Evolutionary conservation across 495 filamentous ascomycete genomes (phyloP), one percentile per base, ranked within the genome.

Genomic region (Podospora fimiseda): DNA sequence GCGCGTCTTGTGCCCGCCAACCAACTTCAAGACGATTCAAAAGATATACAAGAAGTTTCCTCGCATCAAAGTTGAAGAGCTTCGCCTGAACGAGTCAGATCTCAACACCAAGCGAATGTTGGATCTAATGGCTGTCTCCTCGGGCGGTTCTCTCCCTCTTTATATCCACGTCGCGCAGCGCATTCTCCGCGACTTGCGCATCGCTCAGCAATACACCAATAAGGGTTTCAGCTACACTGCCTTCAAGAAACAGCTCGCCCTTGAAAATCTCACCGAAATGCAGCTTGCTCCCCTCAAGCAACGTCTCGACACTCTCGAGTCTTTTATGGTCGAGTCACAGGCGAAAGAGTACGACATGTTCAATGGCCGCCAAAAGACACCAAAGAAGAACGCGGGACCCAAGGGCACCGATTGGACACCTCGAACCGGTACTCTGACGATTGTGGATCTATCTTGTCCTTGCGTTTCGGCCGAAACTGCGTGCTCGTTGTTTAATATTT

Each of bases 391-490:
- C 4, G 43, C 40, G 14, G 11, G 9, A 11, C 27, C 11, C 11
- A 33, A 33, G 2, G 70, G 67, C 7, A 71, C 61, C 24, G 48
- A 64, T 43, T 73, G 70, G 71, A 49, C 24, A 3, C 63, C 65
- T 9, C 48, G 72, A 40, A 67, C 79, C 3, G 81, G 83, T 13
- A 68, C 66, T 6, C 67, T 90, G 11, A 89, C 86, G 0, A 86
- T 92, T 46, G 74, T 90, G 27, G 87, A 92, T 56, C 73, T 92
- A 6, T 85, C 79, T 0, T 88, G 85, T 60, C 85, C 86, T 0
- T 90, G 83, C 62, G 74, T 89, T 9, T 79, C 83, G 0, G 68
- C 83, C 1, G 77, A 80, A 27, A 79, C 75, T 41, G 87, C 85
- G 0, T 91, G 86, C 53, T 70, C 74, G 0, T 64, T 90, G 0